Percentiles rank a stretch among this genome's conserved stretches.
Evolutionary conservation across 1,139 yeast genomes (phyloP).

Genomic region (Hansenula sp.): DNA sequence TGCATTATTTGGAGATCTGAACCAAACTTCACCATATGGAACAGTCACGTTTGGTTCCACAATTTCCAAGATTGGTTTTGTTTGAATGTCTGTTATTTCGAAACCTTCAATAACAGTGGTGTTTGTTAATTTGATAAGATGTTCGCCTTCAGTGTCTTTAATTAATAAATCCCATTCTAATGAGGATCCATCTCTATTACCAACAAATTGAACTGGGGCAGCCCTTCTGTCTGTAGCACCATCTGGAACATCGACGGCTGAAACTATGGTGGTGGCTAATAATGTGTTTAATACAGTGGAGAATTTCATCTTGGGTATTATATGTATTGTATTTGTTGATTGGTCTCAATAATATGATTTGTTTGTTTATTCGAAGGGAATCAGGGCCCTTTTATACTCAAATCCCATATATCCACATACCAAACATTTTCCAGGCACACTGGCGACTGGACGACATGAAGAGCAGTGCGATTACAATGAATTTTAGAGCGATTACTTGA

Average conservation of each 20-base stretch:
- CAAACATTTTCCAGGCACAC: too few relatives aligned
- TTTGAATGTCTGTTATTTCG: not conserved
- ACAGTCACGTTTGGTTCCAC: not conserved
- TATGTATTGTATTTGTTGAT: not conserved
- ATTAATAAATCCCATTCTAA: slow-evolving; percentile 1
- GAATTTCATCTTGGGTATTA: not conserved
- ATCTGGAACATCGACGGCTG: not conserved
- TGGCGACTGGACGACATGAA: too few relatives aligned
- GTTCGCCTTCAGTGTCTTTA: not conserved
- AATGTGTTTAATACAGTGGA: not conserved
- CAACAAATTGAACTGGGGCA: not conserved
- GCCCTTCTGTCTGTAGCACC: not conserved
- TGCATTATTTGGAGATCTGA: not conserved
- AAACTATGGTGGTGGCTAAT: not conserved
- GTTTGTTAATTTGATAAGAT: not conserved
- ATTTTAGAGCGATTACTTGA: too few relatives aligned
- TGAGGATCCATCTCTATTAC: not conserved
- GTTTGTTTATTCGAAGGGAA: too few relatives aligned
- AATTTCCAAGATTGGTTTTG: not conserved
- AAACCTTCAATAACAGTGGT: not conserved
- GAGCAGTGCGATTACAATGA: too few relatives aligned
- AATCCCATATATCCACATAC: too few relatives aligned
- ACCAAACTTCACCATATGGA: not conserved
- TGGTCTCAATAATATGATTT: not conserved
- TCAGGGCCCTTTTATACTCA: too few relatives aligned